A percentile compares a stretch with the other conserved stretches of the same genome.
Conservation (phyloP, 2,329 filamentous ascomycete genomes). For the Stylonectria norvegica region DNA sequence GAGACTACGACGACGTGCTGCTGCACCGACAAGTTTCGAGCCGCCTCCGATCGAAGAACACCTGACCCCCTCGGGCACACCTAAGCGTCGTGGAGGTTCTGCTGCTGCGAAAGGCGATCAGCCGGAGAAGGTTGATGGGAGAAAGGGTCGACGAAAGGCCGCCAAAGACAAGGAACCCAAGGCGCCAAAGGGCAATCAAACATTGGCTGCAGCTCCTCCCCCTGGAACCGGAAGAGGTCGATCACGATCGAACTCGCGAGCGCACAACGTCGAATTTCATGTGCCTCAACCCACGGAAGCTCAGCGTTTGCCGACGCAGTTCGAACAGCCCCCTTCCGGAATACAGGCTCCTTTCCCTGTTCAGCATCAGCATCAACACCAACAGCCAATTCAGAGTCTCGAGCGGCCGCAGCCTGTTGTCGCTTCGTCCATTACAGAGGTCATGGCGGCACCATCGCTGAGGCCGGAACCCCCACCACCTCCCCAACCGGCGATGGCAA, state of each 20-base stretch:
- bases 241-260: constrained; percentile 54
- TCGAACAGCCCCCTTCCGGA: constrained; percentile 40
- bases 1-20: constrained; percentile 59
- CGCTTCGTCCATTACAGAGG: constrained; percentile 45
- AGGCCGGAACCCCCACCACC: constrained; percentile 49
- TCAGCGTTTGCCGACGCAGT: constrained; percentile 40
- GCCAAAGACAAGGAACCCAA: constrained; percentile 43
- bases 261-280: constrained; percentile 42
- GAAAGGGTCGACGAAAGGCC: constrained; percentile 37
- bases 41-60: constrained; percentile 57
- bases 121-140: constrained; percentile 44
- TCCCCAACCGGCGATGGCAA: constrained; percentile 43
- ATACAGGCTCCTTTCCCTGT: constrained; percentile 43
- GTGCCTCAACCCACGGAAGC: constrained; percentile 38
- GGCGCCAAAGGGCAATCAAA: constrained; percentile 38
- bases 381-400: constrained; percentile 25
- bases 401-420: constrained; percentile 36
- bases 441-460: constrained; percentile 55
- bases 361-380: constrained; percentile 25
- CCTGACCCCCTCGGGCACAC: constrained; percentile 55
- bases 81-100: constrained; percentile 47
- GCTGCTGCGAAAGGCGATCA: constrained; percentile 39
- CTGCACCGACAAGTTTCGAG: constrained; percentile 64
- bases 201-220: constrained; percentile 46
- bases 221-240: constrained; percentile 42